Evolutionary conservation across 176 grass and related monocot genomes (phyloP).

Genomic region (Microstegium vimineum): DNA sequence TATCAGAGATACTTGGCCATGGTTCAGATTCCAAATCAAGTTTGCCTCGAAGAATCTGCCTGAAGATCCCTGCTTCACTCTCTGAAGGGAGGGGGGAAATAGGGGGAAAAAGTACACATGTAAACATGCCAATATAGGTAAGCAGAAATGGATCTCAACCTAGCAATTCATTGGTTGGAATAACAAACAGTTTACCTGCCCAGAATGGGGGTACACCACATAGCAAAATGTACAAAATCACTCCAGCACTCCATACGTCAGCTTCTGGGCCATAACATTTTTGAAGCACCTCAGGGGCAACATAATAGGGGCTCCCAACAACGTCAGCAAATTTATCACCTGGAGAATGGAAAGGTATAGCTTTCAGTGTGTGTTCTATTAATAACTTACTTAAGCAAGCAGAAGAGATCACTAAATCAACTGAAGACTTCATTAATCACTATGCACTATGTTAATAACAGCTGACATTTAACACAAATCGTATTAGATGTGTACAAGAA

Average conservation of each 20-base stretch:
- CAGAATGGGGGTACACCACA: slow-evolving; percentile 97
- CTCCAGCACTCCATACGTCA: slow-evolving; percentile 97
- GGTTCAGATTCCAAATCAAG: slow-evolving; percentile 91
- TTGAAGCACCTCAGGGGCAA: slow-evolving; percentile 88
- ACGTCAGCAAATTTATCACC: slow-evolving; percentile 82
- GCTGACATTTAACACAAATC: background rate
- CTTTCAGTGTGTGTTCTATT: background rate
- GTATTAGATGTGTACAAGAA: background rate
- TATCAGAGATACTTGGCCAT: slow-evolving; percentile 89
- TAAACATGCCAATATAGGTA: slow-evolving; percentile 6
- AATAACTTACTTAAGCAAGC: slow-evolving; percentile 19
- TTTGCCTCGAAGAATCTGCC: slow-evolving; percentile 85
- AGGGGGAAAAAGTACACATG: background rate
- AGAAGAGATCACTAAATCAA: background rate
- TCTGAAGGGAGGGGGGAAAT: slow-evolving; percentile 42
- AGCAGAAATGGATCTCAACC: slow-evolving; percentile 1
- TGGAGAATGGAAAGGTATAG: slow-evolving; percentile 26
- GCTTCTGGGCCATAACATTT: slow-evolving; percentile 95
- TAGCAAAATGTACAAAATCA: slow-evolving; percentile 96
- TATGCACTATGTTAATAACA: background rate
- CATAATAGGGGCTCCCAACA: slow-evolving; percentile 99
- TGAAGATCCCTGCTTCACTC: slow-evolving; percentile 94
- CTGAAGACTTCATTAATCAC: slow-evolving; percentile 21
- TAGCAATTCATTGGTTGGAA: slow-evolving; percentile 15
- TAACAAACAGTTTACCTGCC: slow-evolving; percentile 56